Evolutionary conservation across 331 rosid genomes (phyloP).

Genomic region (Dryas integrifolia): DNA sequence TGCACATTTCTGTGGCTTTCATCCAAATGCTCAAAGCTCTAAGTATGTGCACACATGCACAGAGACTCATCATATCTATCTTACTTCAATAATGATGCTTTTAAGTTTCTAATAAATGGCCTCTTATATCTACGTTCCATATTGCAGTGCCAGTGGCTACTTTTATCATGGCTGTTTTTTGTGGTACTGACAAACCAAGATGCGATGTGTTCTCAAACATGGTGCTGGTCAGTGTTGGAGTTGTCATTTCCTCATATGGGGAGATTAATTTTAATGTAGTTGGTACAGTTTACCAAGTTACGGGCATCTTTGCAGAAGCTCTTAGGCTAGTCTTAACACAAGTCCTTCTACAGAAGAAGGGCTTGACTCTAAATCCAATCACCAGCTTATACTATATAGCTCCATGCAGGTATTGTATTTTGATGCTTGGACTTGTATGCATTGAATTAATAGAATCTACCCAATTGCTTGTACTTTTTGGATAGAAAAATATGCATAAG

Average conservation of each 20-base stretch:
- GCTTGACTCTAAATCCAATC: conserved; percentile 83
- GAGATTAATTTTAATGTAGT: conserved; percentile 87
- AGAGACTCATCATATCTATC: neutral
- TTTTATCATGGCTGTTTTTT: conserved; percentile 72
- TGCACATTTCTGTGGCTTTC: conserved; percentile 96
- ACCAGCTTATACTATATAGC: conserved; percentile 96
- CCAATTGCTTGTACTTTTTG: neutral
- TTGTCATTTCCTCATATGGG: conserved; percentile 89
- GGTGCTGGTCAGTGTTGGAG: conserved; percentile 98
- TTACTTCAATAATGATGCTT: neutral
- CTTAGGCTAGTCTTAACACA: conserved; percentile 92
- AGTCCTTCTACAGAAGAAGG: conserved; percentile 93
- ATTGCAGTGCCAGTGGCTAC: conserved; percentile 98
- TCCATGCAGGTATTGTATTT: conserved; percentile 79
- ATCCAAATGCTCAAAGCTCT: conserved; percentile 99
- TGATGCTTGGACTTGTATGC: neutral
- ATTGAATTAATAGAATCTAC: neutral
- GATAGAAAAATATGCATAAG: neutral
- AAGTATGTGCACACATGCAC: conserved; percentile 45
- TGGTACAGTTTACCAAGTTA: conserved; percentile 91
- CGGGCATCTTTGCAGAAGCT: conserved; percentile 96
- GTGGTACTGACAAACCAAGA: conserved; percentile 86
- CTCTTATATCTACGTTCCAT: conserved; percentile 25
- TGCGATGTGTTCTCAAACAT: conserved; percentile 90
- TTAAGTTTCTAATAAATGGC: conserved; percentile 8